A percentile compares a stretch with the other conserved stretches of the same genome.
phyloP scores from a whole-genome alignment of 2,329 filamentous ascomycete species.

The Penicillium sp. region DNA sequence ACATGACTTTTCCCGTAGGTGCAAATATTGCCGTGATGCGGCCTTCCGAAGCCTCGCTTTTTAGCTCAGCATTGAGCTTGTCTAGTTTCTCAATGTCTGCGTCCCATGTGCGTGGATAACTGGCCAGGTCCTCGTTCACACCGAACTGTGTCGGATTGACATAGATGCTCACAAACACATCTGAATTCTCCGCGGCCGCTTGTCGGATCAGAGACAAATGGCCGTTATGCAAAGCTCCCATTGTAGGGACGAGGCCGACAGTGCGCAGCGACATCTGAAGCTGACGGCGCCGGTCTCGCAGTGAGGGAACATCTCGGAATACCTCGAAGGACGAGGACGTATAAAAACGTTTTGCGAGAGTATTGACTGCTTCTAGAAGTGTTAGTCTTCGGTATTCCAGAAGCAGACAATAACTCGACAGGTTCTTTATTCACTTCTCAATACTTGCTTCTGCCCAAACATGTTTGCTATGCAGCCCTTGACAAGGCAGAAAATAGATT shows the following conservation, averaged over 20 bases:
- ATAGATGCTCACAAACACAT: slow-evolving; percentile 88
- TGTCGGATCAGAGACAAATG: slow-evolving; percentile 81
- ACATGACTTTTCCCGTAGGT: slow-evolving; percentile 78
- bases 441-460: neutral
- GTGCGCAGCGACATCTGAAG: slow-evolving; percentile 64
- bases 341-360: slow-evolving; percentile 3
- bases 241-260: slow-evolving; percentile 88
- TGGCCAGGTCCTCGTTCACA: slow-evolving; percentile 76
- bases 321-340: slow-evolving; percentile 44
- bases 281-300: slow-evolving; percentile 66
- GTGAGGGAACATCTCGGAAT: slow-evolving; percentile 68
- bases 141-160: slow-evolving; percentile 98
- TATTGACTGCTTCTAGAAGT: neutral
- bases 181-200: slow-evolving; percentile 77
- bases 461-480: neutral
- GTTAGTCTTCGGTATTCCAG: slow-evolving; percentile 3
- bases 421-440: slow-evolving; percentile 1
- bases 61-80: slow-evolving; percentile 67
- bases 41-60: slow-evolving; percentile 5
- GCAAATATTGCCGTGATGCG: slow-evolving; percentile 80
- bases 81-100: slow-evolving; percentile 66
- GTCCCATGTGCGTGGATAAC: slow-evolving; percentile 88
- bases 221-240: slow-evolving; percentile 93
- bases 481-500: neutral
- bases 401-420: slow-evolving; percentile 11